phyloP scores from a whole-genome alignment of 2,329 filamentous ascomycete genomes.

The Cladosporium cucumerinum region DNA sequence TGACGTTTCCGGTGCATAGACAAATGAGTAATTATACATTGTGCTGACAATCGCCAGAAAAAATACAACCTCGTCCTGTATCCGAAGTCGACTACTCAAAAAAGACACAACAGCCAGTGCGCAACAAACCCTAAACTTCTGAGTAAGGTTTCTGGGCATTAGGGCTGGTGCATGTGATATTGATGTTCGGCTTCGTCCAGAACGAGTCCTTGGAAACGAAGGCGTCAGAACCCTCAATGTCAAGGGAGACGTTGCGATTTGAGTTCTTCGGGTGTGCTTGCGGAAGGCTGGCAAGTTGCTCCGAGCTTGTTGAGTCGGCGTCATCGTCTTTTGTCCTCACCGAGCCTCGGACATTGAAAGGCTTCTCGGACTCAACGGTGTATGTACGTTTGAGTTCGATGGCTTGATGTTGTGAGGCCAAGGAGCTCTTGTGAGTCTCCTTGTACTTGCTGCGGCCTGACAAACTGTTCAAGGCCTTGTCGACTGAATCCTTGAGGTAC shows the following conservation, averaged over 20 bases:
- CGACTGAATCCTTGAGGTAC: slow-evolving; percentile 21
- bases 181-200: slow-evolving; percentile 1
- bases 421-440: slow-evolving; percentile 3
- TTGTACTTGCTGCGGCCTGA: slow-evolving; percentile 14
- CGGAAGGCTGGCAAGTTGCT: neutral
- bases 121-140: neutral
- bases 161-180: neutral
- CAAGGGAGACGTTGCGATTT: neutral
- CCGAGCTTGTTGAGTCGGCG: neutral
- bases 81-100: neutral
- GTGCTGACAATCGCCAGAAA: neutral
- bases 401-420: neutral
- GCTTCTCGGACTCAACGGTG: slow-evolving; percentile 10
- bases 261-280: neutral
- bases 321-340: neutral
- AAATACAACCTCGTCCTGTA: slow-evolving; percentile 4
- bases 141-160: neutral
- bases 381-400: slow-evolving; percentile 9
- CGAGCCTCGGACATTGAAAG: neutral
- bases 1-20: neutral
- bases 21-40: neutral
- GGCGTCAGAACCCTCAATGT: neutral
- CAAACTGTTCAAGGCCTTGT: slow-evolving; percentile 17
- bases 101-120: neutral
- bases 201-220: neutral